Evolutionary conservation across 306 rosid genomes (phyloP).

Genomic region (Lathyrus tuberosus): DNA sequence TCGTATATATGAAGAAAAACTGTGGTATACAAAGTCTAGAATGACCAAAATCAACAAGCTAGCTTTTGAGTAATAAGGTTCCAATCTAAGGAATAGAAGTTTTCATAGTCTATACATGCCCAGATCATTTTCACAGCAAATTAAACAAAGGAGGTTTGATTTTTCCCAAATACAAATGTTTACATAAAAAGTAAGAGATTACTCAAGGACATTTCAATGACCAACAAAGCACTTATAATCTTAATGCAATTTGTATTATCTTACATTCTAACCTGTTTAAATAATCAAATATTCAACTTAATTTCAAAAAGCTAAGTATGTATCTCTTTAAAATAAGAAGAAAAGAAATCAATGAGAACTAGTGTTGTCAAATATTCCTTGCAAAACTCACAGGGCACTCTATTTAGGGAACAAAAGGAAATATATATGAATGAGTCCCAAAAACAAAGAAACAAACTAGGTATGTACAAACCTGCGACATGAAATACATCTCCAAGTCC

Average conservation of each 20-base stretch:
- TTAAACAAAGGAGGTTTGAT: neutral
- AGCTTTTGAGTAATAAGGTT: neutral
- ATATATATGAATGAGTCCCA: neutral
- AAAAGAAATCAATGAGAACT: neutral
- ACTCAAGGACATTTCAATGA: neutral
- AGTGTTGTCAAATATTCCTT: constrained; percentile 1
- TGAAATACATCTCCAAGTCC: neutral
- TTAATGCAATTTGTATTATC: too few relatives aligned
- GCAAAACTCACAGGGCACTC: constrained; percentile 7
- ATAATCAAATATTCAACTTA: too few relatives aligned
- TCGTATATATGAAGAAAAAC: too few relatives aligned
- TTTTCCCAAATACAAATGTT: neutral
- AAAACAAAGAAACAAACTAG: neutral
- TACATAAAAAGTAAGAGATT: neutral
- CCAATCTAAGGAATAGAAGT: too few relatives aligned
- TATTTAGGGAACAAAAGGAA: constrained; percentile 6
- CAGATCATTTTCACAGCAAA: too few relatives aligned
- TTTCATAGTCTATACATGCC: too few relatives aligned
- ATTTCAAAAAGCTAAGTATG: too few relatives aligned
- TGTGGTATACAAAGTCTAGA: neutral
- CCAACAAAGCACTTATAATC: too few relatives aligned
- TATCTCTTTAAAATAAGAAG: neutral
- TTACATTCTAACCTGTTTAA: too few relatives aligned
- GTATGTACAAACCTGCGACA: constrained; percentile 22
- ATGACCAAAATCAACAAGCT: neutral